Evolutionary conservation across 2,329 filamentous ascomycete species (phyloP), one percentile per base, ranked within the genome.

Genomic region (Tothia fuscella): DNA sequence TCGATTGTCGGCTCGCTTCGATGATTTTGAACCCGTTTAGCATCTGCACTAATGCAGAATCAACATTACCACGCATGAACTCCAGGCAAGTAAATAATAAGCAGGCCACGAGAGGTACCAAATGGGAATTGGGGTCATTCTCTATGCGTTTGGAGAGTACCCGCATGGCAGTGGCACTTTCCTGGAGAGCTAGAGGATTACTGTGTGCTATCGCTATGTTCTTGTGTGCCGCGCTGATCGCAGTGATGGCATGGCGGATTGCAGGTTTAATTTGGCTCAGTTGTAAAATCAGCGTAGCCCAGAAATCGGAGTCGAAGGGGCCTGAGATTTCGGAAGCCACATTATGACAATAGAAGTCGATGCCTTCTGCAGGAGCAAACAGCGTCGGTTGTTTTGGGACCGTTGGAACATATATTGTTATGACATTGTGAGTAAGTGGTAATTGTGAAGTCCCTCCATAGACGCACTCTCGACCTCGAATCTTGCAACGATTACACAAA

Each of bases 381-480:
- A 26, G n/a, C 3, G 16, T 21, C 4, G 28, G 26, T 17, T 34
- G 26, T 12, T 9, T 6, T 32, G 20, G 38, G 5, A 19, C 26
- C 5, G 38, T 24, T 30, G 38, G 38, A 19, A 40, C 21, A 31
- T 40, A 40, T 13, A 40, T 21, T 17, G 38, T 40, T 10, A 40
- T 31, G 9, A 32, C 13, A 17, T 20, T 24, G 19, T 20, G 34
- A 9, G 10, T 16, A 16, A 28, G 24, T 21, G 25, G 9, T 12
- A 24, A 3, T 38, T 10, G 24, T 9, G 12, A 24, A 13, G 24
- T n/a, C n/a, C 9, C 26, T 16, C 21, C 17, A 28, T 40, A 40
- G n/a, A 41, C 42, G 22, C 42, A 44, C 21, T 41, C 24, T 25
- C 42, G 17, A 17, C 42, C 42, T 16, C 30, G 24, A 2, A 20